Evolutionary conservation across 2,329 filamentous ascomycete species (phyloP).

Genomic region (Phaeosphaeriaceae sp.): DNA sequence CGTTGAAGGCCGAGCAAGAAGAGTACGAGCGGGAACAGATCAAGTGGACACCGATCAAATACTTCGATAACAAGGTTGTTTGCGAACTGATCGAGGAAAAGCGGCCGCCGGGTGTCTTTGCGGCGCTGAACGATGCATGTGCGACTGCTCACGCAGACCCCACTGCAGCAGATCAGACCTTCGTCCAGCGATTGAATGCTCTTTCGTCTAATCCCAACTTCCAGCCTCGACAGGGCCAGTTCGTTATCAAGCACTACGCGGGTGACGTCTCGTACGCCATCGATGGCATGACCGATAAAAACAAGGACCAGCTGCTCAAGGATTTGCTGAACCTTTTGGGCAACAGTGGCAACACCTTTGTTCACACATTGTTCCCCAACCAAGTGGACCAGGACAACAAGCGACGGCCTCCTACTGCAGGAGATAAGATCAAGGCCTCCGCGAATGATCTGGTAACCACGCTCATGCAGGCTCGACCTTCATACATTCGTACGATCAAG

Average conservation of each 20-base stretch:
- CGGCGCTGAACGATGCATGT: conserved; percentile 95
- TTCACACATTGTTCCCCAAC: conserved; percentile 89
- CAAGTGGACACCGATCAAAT: conserved; percentile 98
- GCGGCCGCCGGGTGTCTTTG: conserved; percentile 90
- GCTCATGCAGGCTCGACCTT: conserved; percentile 95
- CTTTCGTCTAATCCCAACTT: conserved; percentile 89
- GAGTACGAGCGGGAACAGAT: conserved; percentile 97
- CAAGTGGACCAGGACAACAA: conserved; percentile 96
- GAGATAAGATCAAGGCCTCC: conserved; percentile 93
- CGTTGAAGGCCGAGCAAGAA: conserved; percentile 94
- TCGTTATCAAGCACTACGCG: conserved; percentile 98
- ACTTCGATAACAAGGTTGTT: conserved; percentile 99
- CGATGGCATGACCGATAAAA: conserved; percentile 98
- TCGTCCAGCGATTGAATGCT: conserved; percentile 90
- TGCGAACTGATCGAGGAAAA: conserved; percentile 95
- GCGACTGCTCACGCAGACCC: conserved; percentile 98
- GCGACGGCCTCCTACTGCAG: conserved; percentile 89
- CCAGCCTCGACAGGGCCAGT: conserved; percentile 89
- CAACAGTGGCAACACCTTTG: conserved; percentile 82
- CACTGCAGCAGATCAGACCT: conserved; percentile 90
- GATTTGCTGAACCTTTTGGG: conserved; percentile 88
- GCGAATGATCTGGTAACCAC: conserved; percentile 95
- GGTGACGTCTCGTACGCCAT: conserved; percentile 95
- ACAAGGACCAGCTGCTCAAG: conserved; percentile 96
- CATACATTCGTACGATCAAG: conserved; percentile 98